Evolutionary conservation across 306 rosid genomes (phyloP).

Genomic region (Lathyrus sativus): DNA sequence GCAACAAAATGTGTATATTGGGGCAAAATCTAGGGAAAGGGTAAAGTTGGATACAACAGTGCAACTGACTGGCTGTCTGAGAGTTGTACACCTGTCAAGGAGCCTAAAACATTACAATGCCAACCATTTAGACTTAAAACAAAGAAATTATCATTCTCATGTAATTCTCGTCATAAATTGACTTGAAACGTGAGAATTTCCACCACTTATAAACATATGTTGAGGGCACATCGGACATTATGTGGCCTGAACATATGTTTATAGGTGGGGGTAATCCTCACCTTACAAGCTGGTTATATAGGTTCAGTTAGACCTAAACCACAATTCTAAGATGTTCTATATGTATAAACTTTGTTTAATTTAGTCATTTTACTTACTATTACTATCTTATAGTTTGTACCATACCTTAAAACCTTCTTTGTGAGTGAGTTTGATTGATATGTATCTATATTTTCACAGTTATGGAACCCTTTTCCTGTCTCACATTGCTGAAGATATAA

Average conservation of each 20-base stretch:
- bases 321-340: too few species aligned
- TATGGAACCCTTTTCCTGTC: constrained; percentile 86
- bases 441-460: constrained; percentile 44
- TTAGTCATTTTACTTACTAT: constrained; percentile 21
- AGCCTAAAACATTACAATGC: not conserved
- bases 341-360: constrained; percentile 9
- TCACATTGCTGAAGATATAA: constrained; percentile 81
- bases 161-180: constrained; percentile 12
- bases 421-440: constrained; percentile 37
- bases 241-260: too few species aligned
- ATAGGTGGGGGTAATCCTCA: too few species aligned
- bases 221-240: too few species aligned
- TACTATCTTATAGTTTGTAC: not conserved
- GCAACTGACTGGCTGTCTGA: not conserved
- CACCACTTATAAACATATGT: too few species aligned
- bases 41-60: not conserved
- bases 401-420: constrained; percentile 26
- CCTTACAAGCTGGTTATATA: too few species aligned
- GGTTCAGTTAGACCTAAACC: too few species aligned
- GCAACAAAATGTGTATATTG: not conserved
- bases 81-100: constrained; percentile 1
- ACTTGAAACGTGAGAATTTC: too few species aligned
- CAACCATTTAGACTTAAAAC: not conserved
- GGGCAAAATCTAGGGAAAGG: not conserved
- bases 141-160: not conserved